Evolutionary conservation across 495 filamentous ascomycete genomes (phyloP).

Genomic region (Daldinia concentrica): DNA sequence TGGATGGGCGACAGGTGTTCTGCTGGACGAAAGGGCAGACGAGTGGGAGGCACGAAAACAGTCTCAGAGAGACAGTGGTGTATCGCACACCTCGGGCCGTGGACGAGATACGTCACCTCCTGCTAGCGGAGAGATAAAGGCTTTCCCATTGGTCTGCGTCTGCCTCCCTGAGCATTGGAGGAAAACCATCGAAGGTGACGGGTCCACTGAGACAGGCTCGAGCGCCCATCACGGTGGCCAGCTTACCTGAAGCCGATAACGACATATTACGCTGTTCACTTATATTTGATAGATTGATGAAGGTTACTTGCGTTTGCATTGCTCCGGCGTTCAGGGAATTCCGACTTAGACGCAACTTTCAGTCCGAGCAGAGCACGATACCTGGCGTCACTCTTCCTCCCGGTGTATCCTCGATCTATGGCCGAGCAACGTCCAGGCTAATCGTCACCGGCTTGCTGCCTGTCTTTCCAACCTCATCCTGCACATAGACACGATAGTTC

Average conservation of each 20-base stretch:
- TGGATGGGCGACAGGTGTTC: conserved; percentile 95
- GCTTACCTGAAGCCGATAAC: conserved; percentile 45
- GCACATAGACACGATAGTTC: conserved; percentile 45
- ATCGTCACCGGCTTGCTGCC: conserved; percentile 13
- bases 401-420: conserved; percentile 6
- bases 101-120: conserved; percentile 69
- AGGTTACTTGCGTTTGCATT: conserved; percentile 52
- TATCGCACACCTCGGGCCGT: conserved; percentile 81
- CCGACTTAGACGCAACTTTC: conserved; percentile 28
- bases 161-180: conserved; percentile 97
- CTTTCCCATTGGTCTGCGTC: conserved; percentile 97
- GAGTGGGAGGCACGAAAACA: conserved; percentile 83
- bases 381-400: conserved; percentile 11
- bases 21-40: conserved; percentile 83
- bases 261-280: conserved; percentile 35
- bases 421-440: conserved; percentile 15
- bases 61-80: conserved; percentile 88
- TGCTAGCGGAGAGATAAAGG: conserved; percentile 88
- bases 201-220: conserved; percentile 64
- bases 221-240: conserved; percentile 51
- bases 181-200: conserved; percentile 93
- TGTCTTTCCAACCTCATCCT: conserved; percentile 24
- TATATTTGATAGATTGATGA: conserved; percentile 53
- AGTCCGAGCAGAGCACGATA: conserved; percentile 33
- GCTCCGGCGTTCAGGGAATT: conserved; percentile 44